Evolutionary conservation across 768 basidiomycete genomes (phyloP).

Genomic region (Scleroderma citrinum): DNA sequence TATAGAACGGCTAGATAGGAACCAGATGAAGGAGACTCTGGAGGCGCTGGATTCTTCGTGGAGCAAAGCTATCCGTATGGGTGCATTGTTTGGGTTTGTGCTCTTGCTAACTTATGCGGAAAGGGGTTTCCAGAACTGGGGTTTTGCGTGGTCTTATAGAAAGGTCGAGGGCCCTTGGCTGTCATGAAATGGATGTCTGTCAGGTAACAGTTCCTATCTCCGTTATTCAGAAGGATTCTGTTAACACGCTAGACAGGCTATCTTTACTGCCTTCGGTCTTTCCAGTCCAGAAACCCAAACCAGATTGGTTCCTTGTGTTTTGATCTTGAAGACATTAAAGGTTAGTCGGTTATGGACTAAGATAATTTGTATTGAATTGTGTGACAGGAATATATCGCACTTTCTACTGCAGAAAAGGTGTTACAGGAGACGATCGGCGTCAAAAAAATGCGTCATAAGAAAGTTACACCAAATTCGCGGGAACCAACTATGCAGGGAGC

Average conservation of each 20-base stretch:
- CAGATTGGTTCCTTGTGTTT: conserved; percentile 60
- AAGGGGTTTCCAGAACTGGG: conserved; percentile 69
- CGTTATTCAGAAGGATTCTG: background rate
- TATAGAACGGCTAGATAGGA: conserved; percentile 51
- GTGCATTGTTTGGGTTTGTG: background rate
- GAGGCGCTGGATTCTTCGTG: conserved; percentile 55
- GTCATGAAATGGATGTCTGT: conserved; percentile 43
- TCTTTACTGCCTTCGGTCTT: conserved; percentile 56
- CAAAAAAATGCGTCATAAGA: conserved; percentile 11
- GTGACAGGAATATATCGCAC: conserved; percentile 18
- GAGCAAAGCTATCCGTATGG: conserved; percentile 65
- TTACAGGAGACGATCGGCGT: conserved; percentile 8
- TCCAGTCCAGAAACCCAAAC: conserved; percentile 40
- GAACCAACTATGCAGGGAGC: conserved; percentile 82
- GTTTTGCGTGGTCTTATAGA: conserved; percentile 75
- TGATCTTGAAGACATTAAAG: conserved; percentile 46
- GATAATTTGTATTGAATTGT: background rate
- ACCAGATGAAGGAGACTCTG: conserved; percentile 50
- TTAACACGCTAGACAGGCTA: conserved; percentile 37
- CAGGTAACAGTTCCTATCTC: conserved; percentile 42
- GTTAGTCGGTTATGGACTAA: conserved; percentile 28
- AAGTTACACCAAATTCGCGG: conserved; percentile 30
- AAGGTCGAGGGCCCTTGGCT: conserved; percentile 45
- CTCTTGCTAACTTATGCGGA: background rate
- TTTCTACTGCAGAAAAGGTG: conserved; percentile 7